Evolutionary conservation across 1,139 yeast genomes (phyloP), one percentile per base, ranked within the genome.

Genomic region (Diutina mesorugosa): DNA sequence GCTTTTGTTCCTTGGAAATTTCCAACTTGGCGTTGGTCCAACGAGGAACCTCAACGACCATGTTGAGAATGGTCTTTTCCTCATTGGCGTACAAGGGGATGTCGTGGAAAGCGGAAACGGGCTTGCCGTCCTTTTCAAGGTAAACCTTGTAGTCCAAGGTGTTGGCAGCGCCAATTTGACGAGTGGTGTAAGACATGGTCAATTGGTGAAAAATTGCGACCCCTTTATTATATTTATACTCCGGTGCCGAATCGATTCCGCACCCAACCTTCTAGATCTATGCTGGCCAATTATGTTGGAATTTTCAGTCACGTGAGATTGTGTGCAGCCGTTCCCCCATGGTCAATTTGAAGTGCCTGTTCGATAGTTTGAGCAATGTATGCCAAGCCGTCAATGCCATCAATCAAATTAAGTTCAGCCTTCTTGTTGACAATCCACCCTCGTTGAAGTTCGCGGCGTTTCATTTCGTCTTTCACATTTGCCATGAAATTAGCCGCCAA

Each of bases 21-120:
- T 91, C 97, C 74, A 90, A 80, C 74, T 91, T 91, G 55, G 95
- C 97, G 71, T 90, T 91, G 61, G 95, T 81, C 95, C 96, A 90
- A 67, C 97, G 83, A 61, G 98, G 97, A 59, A 93, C 91, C 71
- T 93, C 99, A 48, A 90, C 95, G 57, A 93, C 78, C 90, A 93
- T 90, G 72, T 87, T 87, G 62, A 87, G 84, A 46, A 91, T 80
- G 56, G 82, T 81, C 62, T 76, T 75, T 60, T 76, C 80, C 62
- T 76, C 76, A 68, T 87, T 78, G 59, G 93, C 83, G 59, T 79
- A 78, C 61, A 91, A 73, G 51, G 97, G 97, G 55, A 91, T 78
- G 69, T 93, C 99, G 70, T 93, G 99, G 79, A 91, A 90, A 60
- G 81, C 85, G 2, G 95, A 87, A 8, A 87, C 83, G n/a, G 79